Percentiles rank a stretch among this genome's conserved stretches.
Conservation (phyloP, 1,284 basidiomycete genomes). For the Pholiota adiposa region DNA sequence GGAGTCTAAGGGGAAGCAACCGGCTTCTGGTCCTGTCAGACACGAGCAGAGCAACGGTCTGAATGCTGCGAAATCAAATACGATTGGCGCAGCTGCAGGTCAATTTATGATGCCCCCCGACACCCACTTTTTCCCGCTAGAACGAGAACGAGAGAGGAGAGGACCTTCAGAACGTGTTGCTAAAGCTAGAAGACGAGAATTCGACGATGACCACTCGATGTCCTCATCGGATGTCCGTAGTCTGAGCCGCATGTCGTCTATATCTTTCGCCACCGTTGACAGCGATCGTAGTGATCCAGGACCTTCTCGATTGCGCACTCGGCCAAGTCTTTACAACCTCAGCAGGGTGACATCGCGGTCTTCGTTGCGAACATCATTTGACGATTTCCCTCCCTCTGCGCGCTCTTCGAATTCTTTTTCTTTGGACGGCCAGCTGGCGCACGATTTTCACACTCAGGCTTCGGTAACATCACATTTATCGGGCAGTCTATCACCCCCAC, state of each 20-base stretch:
- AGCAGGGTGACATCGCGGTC: conserved; percentile 77
- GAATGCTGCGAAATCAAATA: conserved; percentile 45
- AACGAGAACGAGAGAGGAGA: conserved; percentile 49
- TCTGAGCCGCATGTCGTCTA: conserved; percentile 67
- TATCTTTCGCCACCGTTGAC: conserved; percentile 80
- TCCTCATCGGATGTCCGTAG: conserved; percentile 85
- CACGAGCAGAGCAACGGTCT: conserved; percentile 44
- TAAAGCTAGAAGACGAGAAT: conserved; percentile 82
- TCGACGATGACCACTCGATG: conserved; percentile 90
- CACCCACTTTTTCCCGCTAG: conserved; percentile 27
- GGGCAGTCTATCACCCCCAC: conserved; percentile 72
- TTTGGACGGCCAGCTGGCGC: conserved; percentile 78
- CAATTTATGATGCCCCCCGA: conserved; percentile 48
- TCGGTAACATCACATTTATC: conserved; percentile 70
- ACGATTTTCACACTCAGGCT: conserved; percentile 77
- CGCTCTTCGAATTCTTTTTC: conserved; percentile 85
- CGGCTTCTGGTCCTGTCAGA: conserved; percentile 63
- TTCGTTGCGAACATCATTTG: conserved; percentile 72
- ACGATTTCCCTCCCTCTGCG: conserved; percentile 74
- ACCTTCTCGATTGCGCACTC: conserved; percentile 65
- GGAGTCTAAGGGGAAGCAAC: conserved; percentile 52
- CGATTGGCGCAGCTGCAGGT: conserved; percentile 57
- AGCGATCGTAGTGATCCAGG: conserved; percentile 88
- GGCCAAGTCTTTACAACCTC: conserved; percentile 63
- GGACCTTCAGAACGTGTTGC: conserved; percentile 62